These are phyloP conservation scores for Schoenoplectus tabernaemontani DNA, from an alignment of 202 grass and related monocot species.

Conservation along the genomic window DNA sequence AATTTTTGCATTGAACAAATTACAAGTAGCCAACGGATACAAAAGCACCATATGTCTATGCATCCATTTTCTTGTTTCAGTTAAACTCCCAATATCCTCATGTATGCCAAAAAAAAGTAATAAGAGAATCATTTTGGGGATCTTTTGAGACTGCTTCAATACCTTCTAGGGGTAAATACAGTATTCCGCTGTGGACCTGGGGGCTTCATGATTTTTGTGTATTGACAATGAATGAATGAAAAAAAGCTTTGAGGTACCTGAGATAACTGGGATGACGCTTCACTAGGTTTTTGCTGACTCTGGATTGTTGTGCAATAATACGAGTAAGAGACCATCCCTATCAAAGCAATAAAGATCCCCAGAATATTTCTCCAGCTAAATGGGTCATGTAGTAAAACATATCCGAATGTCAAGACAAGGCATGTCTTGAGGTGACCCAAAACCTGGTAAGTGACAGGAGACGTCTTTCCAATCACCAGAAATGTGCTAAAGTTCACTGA, in stretches of 20 bases:
- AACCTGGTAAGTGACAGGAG: constrained; percentile 96
- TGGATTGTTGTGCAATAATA: constrained; percentile 80
- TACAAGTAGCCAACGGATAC: not conserved
- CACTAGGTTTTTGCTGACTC: constrained; percentile 54
- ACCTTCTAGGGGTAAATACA: not conserved
- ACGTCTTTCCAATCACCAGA: constrained; percentile 91
- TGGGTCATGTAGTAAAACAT: constrained; percentile 88
- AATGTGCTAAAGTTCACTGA: constrained; percentile 99
- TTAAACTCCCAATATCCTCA: not conserved
- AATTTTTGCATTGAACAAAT: too few relatives aligned
- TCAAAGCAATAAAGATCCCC: constrained; percentile 81
- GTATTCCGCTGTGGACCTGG: not conserved
- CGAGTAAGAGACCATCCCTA: constrained; percentile 88
- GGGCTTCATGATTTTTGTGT: not conserved
- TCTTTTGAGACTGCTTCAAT: not conserved
- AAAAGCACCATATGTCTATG: not conserved
- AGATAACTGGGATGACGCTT: constrained; percentile 51
- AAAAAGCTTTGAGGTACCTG: constrained; percentile 48
- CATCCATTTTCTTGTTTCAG: not conserved
- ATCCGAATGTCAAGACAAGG: constrained; percentile 84
- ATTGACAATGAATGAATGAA: not conserved
- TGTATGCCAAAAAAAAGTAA: constrained; percentile 3
- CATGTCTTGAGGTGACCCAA: constrained; percentile 96
- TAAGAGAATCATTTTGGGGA: not conserved
- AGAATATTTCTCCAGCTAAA: constrained; percentile 99